Conservation (phyloP, 345 rosid genomes). For the Brassica cretica region DNA sequence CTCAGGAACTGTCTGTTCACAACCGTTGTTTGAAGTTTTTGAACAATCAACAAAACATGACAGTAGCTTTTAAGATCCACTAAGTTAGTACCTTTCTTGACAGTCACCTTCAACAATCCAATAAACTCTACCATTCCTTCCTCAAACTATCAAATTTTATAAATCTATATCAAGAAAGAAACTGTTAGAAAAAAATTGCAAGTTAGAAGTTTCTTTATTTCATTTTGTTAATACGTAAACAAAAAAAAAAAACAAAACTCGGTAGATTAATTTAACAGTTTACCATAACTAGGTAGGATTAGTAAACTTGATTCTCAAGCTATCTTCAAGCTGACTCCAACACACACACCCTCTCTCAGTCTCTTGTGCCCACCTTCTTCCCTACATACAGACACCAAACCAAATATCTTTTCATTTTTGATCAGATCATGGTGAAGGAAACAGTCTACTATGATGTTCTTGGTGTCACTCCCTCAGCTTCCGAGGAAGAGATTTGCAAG, state of each 20-base stretch:
- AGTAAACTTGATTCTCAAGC: too few relatives aligned
- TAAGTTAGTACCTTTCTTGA: slow-evolving; percentile 70
- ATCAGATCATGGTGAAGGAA: slow-evolving; percentile 52
- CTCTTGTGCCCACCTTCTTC: too few relatives aligned
- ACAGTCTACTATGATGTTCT: slow-evolving; percentile 91
- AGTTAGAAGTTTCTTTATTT: slow-evolving; percentile 3
- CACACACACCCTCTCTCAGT: too few relatives aligned
- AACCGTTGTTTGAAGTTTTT: slow-evolving; percentile 44
- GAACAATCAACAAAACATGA: neutral
- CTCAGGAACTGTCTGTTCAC: slow-evolving; percentile 67
- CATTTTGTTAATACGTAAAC: too few relatives aligned
- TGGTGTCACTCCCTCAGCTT: slow-evolving; percentile 86
- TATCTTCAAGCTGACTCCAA: too few relatives aligned
- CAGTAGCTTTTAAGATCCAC: slow-evolving; percentile 18
- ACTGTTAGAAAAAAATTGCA: neutral
- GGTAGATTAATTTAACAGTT: too few relatives aligned
- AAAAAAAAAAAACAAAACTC: too few relatives aligned
- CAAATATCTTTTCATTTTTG: neutral
- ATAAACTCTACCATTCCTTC: slow-evolving; percentile 60
- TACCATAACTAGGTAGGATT: too few relatives aligned
- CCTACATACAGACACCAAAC: too few relatives aligned
- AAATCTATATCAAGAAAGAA: neutral
- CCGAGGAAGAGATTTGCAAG: slow-evolving; percentile 91
- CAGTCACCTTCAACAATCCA: slow-evolving; percentile 75
- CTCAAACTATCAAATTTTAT: slow-evolving; percentile 36